Base-by-base conservation (phyloP, 257 asterid species). In the Gynochthodes officinalis region DNA sequence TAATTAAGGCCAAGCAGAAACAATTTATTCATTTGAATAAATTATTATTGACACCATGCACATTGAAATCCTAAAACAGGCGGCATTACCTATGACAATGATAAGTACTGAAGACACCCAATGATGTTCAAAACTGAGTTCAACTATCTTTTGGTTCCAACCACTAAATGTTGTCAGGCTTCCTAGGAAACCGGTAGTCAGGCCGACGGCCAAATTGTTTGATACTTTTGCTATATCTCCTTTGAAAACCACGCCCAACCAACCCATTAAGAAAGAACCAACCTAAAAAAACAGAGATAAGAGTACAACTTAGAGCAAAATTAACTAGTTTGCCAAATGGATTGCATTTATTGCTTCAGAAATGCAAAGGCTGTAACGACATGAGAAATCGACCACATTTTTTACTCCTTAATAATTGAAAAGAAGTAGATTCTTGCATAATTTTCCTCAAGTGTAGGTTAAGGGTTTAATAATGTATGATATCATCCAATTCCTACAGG, bases 141-240 rank as follows among this genome's bases (percentile, higher is more conserved):
- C 97, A 1, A 91, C 88, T 91, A 91, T 83, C 83, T 89, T 89
- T 39, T 94, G 99, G 59, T 94, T 94, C 97, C 99, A 91, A 44
- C 99, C 97, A 67, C 99, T 91, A 83, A 94, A 91, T 32, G 99
- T 94, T 32, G 99, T 91, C 15, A 94, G 89, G 84, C 99, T 91
- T 78, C 99, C 97, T 5, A 94, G 78, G 79, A 87, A 94, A 44
- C 99, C 97, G 28, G 97, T 94, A 55, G 95, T 50, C 72, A 94
- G 76, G 61, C 97, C 97, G 35, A 91, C 77, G 46, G 95, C 92
- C 27, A 94, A 78, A 64, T 85, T 87, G 23, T 86, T 86, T 16
- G 97, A 94, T 52, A 88, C 49, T 61, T 82, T 80, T 42, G 76
- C 13, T 64, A 91, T 89, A 61, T 90, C 89, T 67, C 77, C 85